Evolutionary conservation across 1,284 basidiomycete genomes (phyloP).

Genomic region (Sparassis latifolia): DNA sequence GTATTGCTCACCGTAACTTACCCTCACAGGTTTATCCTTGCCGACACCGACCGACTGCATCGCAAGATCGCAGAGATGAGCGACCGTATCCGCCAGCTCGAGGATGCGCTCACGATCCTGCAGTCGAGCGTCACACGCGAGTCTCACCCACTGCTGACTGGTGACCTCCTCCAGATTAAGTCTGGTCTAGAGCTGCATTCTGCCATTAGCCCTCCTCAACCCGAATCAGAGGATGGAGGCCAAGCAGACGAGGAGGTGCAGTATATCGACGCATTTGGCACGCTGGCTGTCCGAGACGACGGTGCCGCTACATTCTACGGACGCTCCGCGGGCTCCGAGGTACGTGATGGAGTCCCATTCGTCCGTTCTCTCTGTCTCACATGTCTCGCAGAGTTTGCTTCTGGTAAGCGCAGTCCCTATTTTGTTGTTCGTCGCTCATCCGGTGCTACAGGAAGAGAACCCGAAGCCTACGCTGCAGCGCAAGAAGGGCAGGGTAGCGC

Average conservation of each 20-base stretch:
- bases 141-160: constrained; percentile 57
- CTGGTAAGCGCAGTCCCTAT: constrained; percentile 20
- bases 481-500: neutral
- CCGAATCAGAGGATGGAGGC: neutral
- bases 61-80: constrained; percentile 67
- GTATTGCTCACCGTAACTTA: neutral
- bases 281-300: constrained; percentile 52
- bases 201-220: constrained; percentile 8
- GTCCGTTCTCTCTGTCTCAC: neutral
- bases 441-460: constrained; percentile 13
- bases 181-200: constrained; percentile 30
- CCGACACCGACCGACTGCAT: constrained; percentile 70
- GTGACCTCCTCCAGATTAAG: constrained; percentile 59
- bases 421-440: neutral
- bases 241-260: constrained; percentile 11
- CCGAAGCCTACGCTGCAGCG: constrained; percentile 2
- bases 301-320: constrained; percentile 63
- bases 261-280: constrained; percentile 39
- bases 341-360: constrained; percentile 11
- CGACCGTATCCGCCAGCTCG: constrained; percentile 67
- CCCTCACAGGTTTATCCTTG: constrained; percentile 56
- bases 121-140: constrained; percentile 30
- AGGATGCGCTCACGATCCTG: constrained; percentile 57
- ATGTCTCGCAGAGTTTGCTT: constrained; percentile 22
- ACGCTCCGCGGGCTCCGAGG: constrained; percentile 53